Evolutionary conservation across 2,329 filamentous ascomycete species (phyloP).

Genomic region (Pseudopyricularia cyperi): DNA sequence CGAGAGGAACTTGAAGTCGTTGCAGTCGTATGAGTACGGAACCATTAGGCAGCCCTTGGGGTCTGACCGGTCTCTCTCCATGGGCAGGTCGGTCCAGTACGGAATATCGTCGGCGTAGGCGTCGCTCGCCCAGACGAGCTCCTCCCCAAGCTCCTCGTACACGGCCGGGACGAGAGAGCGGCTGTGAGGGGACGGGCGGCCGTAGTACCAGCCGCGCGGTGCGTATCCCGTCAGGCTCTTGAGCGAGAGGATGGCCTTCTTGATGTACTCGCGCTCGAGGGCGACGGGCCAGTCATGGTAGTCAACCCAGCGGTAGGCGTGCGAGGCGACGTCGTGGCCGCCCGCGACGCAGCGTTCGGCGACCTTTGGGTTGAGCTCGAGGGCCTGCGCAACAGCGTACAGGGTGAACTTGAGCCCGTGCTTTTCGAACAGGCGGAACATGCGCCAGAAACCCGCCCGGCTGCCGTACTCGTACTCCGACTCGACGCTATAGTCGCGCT

Average conservation of each 20-base stretch:
- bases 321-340: conserved; percentile 9
- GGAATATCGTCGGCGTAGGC: conserved; percentile 10
- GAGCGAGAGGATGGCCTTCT: conserved; percentile 4
- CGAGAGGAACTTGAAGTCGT: conserved; percentile 19
- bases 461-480: conserved; percentile 10
- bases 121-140: conserved; percentile 8
- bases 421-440: conserved; percentile 6
- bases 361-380: conserved; percentile 7
- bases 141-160: conserved; percentile 5
- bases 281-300: conserved; percentile 6
- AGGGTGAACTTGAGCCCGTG: conserved; percentile 5
- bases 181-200: conserved; percentile 6
- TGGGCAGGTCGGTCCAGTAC: conserved; percentile 10
- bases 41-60: conserved; percentile 9
- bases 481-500: conserved; percentile 6
- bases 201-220: conserved; percentile 10
- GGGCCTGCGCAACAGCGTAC: conserved; percentile 6
- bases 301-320: conserved; percentile 7
- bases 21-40: conserved; percentile 9
- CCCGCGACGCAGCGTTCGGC: conserved; percentile 6
- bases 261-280: conserved; percentile 6
- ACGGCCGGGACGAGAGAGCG: conserved; percentile 7
- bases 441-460: conserved; percentile 8
- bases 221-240: conserved; percentile 6
- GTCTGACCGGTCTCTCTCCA: conserved; percentile 3